These are phyloP conservation scores for Pleurotus citrinopileatus DNA, from an alignment of 768 basidiomycete species.

Conservation along the genomic window DNA sequence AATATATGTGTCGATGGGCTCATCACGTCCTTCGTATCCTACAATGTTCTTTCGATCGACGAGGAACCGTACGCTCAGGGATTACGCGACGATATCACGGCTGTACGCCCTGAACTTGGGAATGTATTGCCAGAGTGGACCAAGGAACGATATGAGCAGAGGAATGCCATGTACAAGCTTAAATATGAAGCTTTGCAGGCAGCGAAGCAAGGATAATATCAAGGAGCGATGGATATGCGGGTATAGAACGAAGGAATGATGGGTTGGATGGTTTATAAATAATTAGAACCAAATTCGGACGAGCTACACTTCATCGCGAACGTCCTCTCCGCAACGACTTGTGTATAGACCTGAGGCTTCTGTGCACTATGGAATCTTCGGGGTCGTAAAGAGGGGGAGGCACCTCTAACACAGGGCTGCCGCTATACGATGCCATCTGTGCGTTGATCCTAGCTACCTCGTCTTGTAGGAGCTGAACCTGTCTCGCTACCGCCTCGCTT, in stretches of 20 bases:
- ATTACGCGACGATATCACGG: slow-evolving; percentile 31
- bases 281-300: no score
- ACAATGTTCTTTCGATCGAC: slow-evolving; percentile 28
- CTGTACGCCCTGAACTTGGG: slow-evolving; percentile 25
- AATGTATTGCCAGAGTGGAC: slow-evolving; percentile 32
- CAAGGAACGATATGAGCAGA: slow-evolving; percentile 25
- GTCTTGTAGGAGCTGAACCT: neutral
- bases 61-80: slow-evolving; percentile 35
- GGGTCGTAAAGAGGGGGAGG: neutral
- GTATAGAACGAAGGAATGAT: neutral
- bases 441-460: neutral
- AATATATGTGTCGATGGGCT: slow-evolving; percentile 16
- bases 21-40: slow-evolving; percentile 31
- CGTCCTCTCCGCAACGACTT: no score
- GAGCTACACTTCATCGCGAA: no score
- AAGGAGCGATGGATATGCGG: neutral
- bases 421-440: neutral
- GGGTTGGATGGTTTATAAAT: no score
- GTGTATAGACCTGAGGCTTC: neutral
- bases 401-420: neutral
- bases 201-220: slow-evolving; percentile 14
- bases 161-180: slow-evolving; percentile 33
- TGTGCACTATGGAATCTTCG: neutral
- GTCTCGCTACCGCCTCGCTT: neutral
- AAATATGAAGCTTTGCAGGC: slow-evolving; percentile 33